Base-by-base conservation (phyloP, 352 stramenopile genomes). In the Aphanomyces euteiches region DNA sequence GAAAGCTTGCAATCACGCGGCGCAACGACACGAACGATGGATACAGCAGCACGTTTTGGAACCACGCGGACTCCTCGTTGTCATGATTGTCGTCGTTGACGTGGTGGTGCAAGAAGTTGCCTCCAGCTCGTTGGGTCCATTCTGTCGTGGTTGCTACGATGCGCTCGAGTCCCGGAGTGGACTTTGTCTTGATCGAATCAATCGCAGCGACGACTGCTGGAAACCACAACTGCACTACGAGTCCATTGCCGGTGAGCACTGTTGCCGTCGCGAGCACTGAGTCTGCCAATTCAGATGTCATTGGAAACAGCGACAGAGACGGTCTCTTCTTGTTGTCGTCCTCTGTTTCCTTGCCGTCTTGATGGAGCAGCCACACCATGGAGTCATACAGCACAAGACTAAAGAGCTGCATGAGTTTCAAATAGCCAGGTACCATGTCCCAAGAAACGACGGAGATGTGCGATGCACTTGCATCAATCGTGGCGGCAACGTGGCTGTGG, bases 361-460 rank as follows among this genome's bases (percentile, higher is more conserved):
- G 50, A 7, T 12, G 17, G 10, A 37, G 19, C 15, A 56, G 17
- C n/a, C 7, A 17, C 17, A 39, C 21, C 10, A 56, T 13, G 19
- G 59, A n/a, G 19, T 67, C 59, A 34, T 56, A 67, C 4, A 67
- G 39, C 19, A 67, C 13, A 4, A 56, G 38, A 12, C 15, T 45
- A 43, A 67, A 67, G 38, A 67, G 21, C n/a, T 67, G 59, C 39
- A 56, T 37, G 38, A 67, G 59, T 19, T 54, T n/a, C 4, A 56
- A 8, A 40, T 67, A 67, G n/a, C 59, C 59, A 12, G 59, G 59
- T 28, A 67, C 59, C 59, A 67, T 67, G 12, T n/a, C 41, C 59
- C 59, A 67, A 17, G 21, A 21, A 15, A 61, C 54, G 34, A 61
- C 54, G 0, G 54, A 61, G 17, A 54, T 40, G 57, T 66, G 57